Conservation (phyloP, 2,329 filamentous ascomycete genomes). For the Ophiostoma quercus region DNA sequence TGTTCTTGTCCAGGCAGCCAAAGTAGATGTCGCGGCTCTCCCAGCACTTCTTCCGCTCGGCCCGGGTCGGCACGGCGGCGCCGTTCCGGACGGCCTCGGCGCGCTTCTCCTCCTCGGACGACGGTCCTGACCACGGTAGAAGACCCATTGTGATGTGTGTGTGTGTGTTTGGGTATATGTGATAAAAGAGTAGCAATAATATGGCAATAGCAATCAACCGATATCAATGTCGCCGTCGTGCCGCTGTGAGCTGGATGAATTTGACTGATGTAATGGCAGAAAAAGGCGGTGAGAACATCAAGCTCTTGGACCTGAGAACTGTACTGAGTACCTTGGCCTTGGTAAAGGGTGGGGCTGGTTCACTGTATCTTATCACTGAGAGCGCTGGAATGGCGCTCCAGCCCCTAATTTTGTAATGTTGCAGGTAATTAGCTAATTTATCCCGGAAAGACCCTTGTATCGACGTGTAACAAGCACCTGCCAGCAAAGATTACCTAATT, state of each 20-base stretch:
- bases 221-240: neutral
- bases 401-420: neutral
- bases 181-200: neutral
- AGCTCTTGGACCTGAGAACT: neutral
- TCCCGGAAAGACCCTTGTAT: neutral
- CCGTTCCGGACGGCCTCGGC: constrained; percentile 52
- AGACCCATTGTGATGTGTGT: constrained; percentile 42
- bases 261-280: constrained; percentile 21
- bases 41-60: constrained; percentile 80
- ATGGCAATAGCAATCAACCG: neutral
- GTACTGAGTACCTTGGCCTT: neutral
- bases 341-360: neutral
- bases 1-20: constrained; percentile 73
- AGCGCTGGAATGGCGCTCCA: constrained; percentile 1
- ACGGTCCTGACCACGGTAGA: constrained; percentile 37
- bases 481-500: neutral
- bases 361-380: constrained; percentile 2
- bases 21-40: constrained; percentile 85
- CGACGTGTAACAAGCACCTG: neutral
- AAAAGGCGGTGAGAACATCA: constrained; percentile 22
- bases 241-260: neutral
- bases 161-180: neutral
- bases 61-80: constrained; percentile 73
- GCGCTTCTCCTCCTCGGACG: constrained; percentile 42
- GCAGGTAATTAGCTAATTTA: neutral